Evolutionary conservation across 2,329 filamentous ascomycete species (phyloP).

Genomic region (Lachnellula willkommii): DNA sequence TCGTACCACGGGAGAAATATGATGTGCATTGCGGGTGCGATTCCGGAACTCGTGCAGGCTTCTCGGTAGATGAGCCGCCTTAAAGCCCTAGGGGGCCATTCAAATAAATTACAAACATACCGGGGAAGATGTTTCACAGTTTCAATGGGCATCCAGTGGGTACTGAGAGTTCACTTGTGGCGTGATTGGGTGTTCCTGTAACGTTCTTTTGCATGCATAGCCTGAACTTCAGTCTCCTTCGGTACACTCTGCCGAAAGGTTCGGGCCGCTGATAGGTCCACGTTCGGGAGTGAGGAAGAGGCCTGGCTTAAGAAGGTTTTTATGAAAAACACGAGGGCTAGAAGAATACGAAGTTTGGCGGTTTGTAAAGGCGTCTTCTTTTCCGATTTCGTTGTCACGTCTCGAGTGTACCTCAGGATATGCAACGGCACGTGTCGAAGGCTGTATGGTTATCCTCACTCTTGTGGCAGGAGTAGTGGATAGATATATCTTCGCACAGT

Average conservation of each 20-base stretch:
- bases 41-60: constrained; percentile 17
- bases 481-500: constrained; percentile 12
- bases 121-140: constrained; percentile 18
- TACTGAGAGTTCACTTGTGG: constrained; percentile 13
- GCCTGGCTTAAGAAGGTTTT: constrained; percentile 6
- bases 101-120: constrained; percentile 30
- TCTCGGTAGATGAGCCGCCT: constrained; percentile 27
- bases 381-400: constrained; percentile 2
- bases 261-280: constrained; percentile 27
- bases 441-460: constrained; percentile 10
- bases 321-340: not conserved
- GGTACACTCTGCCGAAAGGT: constrained; percentile 23
- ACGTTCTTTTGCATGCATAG: constrained; percentile 27
- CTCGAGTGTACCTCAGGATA: constrained; percentile 20
- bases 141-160: constrained; percentile 8
- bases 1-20: constrained; percentile 14
- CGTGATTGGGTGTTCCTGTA: constrained; percentile 23
- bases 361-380: not conserved
- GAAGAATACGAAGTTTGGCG: not conserved
- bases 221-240: constrained; percentile 19
- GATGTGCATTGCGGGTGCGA: constrained; percentile 23
- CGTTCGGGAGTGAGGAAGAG: constrained; percentile 1
- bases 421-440: constrained; percentile 20
- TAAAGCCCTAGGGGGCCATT: constrained; percentile 4
- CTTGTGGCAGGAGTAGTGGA: constrained; percentile 3